Evolutionary conservation across 192 early-diverging fungal genomes (phyloP).

Genomic region (Hyaloraphidium curvatum): DNA sequence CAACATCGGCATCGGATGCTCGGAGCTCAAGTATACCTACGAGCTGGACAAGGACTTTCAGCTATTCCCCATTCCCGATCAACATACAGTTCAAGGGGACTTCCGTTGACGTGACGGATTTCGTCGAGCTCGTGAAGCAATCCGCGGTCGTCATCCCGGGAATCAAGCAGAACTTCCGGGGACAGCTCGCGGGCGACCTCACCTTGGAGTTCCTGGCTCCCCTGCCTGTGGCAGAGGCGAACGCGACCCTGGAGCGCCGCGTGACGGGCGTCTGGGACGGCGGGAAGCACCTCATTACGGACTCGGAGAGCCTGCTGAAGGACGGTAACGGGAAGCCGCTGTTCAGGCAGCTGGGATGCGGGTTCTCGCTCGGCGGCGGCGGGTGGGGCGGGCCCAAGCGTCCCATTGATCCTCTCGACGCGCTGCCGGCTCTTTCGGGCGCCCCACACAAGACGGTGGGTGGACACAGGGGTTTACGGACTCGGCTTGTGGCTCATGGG

Average conservation of each 20-base stretch:
- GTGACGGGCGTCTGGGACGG: conserved; percentile 56
- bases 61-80: too few relatives aligned
- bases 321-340: too few relatives aligned
- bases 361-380: neutral
- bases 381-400: conserved; percentile 36
- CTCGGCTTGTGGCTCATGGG: too few relatives aligned
- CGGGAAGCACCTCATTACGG: conserved; percentile 51
- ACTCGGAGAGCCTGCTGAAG: neutral
- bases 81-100: too few relatives aligned
- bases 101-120: too few relatives aligned
- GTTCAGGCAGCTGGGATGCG: neutral
- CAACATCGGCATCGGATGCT: conserved; percentile 32
- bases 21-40: conserved; percentile 44
- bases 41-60: conserved; percentile 44
- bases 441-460: too few relatives aligned
- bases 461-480: too few relatives aligned
- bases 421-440: conserved; percentile 30
- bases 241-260: conserved; percentile 28
- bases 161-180: too few relatives aligned
- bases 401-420: conserved; percentile 23
- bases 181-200: too few relatives aligned
- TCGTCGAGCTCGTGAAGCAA: too few relatives aligned
- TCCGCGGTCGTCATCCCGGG: too few relatives aligned
- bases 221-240: conserved; percentile 28
- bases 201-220: conserved; percentile 34